These are phyloP conservation scores for Tephrocybe sp. DNA, from an alignment of 768 basidiomycete species.

Conservation along the genomic window DNA sequence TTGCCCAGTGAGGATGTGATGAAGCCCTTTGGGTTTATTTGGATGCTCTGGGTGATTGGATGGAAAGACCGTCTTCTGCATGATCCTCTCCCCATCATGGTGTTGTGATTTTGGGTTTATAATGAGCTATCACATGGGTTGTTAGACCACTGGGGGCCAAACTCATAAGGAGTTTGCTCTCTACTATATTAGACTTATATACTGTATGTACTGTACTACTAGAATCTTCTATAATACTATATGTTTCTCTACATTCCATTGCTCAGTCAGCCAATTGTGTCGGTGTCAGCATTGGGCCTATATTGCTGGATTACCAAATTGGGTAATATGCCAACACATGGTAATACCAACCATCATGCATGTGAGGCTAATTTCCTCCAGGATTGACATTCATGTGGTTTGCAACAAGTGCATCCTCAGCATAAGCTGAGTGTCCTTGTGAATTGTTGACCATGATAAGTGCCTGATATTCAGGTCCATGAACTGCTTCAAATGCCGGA, in stretches of 20 bases:
- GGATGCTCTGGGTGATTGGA: slow-evolving; percentile 29
- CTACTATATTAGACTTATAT: too few species aligned
- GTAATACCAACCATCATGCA: slow-evolving; percentile 32
- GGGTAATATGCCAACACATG: too few species aligned
- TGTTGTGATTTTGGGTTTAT: too few species aligned
- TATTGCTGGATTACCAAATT: too few species aligned
- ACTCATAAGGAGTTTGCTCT: too few species aligned
- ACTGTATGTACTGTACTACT: too few species aligned
- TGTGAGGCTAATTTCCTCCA: slow-evolving; percentile 36
- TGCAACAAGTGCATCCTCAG: slow-evolving; percentile 32
- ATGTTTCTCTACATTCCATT: too few species aligned
- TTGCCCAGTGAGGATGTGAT: slow-evolving; percentile 17
- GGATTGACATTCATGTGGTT: slow-evolving; percentile 37
- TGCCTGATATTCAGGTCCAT: slow-evolving; percentile 21
- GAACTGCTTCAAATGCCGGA: not conserved
- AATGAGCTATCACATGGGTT: too few species aligned
- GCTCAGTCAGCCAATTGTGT: too few species aligned
- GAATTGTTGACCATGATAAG: slow-evolving; percentile 29
- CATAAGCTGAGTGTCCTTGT: slow-evolving; percentile 40
- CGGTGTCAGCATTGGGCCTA: too few species aligned
- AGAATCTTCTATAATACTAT: too few species aligned
- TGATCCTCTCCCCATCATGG: slow-evolving; percentile 22
- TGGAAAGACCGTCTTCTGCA: slow-evolving; percentile 36
- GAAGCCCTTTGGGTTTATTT: slow-evolving; percentile 23
- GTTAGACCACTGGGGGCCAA: too few species aligned